phyloP scores from a whole-genome alignment of 1,284 basidiomycete species.

The Marasmius fiardii region DNA sequence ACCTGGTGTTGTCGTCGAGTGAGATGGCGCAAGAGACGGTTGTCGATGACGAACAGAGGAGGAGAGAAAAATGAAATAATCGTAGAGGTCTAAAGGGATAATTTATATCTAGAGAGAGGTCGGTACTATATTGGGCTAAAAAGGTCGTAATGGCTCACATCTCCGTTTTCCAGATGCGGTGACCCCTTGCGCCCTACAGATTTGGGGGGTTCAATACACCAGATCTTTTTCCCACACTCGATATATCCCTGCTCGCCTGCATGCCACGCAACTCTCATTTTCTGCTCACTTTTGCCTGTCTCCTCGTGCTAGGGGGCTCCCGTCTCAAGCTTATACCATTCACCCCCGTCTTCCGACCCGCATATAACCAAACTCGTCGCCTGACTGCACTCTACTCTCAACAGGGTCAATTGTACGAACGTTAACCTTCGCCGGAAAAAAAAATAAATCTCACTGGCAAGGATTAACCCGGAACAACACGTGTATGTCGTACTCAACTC shows the following conservation, averaged over 20 bases:
- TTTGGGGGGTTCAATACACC: not conserved
- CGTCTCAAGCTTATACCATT: not conserved
- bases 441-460: too few relatives aligned
- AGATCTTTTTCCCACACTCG: conserved; percentile 2
- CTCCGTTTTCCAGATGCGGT: conserved; percentile 11
- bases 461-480: not conserved
- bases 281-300: not conserved
- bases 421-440: too few relatives aligned
- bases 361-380: not conserved
- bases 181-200: conserved; percentile 3
- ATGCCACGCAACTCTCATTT: not conserved
- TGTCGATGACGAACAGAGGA: not conserved
- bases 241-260: not conserved
- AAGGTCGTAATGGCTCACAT: conserved; percentile 10
- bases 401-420: too few relatives aligned
- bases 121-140: conserved; percentile 1
- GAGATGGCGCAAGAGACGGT: not conserved
- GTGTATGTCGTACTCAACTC: not conserved
- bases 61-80: not conserved
- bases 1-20: not conserved
- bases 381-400: too few relatives aligned
- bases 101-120: not conserved
- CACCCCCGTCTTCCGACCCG: not conserved
- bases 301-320: not conserved
- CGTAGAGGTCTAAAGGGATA: not conserved